Evolutionary conservation across 164 flowering plant genomes (phyloP).

Genomic region (Vitis cinerea): DNA sequence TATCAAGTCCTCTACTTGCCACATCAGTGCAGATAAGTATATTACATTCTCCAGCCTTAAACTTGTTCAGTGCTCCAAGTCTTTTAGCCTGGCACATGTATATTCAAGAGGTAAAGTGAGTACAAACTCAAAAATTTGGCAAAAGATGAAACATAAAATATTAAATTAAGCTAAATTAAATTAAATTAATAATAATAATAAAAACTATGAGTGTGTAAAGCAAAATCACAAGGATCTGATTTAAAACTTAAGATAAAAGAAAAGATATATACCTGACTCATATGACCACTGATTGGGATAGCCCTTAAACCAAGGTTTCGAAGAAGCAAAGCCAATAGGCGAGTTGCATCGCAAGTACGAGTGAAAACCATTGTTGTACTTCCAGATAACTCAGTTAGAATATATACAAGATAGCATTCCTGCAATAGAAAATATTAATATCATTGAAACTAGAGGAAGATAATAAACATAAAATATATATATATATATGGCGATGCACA

Average conservation of each 20-base stretch:
- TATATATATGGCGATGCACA: neutral
- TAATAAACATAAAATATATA: neutral
- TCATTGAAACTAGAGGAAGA: neutral
- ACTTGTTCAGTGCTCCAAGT: constrained; percentile 82
- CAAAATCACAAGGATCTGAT: neutral
- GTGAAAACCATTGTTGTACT: constrained; percentile 88
- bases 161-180: no score
- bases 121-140: no score
- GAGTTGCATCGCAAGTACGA: constrained; percentile 82
- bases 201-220: neutral
- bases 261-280: constrained; percentile 66
- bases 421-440: constrained; percentile 16
- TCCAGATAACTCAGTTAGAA: constrained; percentile 64
- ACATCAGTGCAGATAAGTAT: constrained; percentile 92
- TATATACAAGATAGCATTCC: constrained; percentile 84
- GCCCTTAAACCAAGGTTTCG: constrained; percentile 85
- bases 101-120: no score
- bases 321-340: constrained; percentile 64
- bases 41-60: constrained; percentile 89
- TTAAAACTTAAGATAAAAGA: neutral
- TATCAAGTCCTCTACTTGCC: constrained; percentile 96
- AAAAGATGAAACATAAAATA: neutral
- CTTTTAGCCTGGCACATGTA: constrained; percentile 60
- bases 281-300: constrained; percentile 86
- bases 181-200: neutral